Conservation (phyloP, 129 eudicot genomes). For the Flaveria robusta region DNA sequence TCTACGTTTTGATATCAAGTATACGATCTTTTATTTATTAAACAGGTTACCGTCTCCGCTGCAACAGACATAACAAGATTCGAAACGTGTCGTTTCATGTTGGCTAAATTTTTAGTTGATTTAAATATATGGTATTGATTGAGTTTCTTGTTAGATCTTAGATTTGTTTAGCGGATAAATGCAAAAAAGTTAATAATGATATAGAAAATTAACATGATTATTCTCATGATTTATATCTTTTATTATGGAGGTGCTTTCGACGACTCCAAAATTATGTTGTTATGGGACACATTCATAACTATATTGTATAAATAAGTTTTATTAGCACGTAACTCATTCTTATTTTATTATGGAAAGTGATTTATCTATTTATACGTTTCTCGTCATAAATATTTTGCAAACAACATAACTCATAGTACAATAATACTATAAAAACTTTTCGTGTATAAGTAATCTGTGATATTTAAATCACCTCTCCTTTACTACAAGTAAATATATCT, state of each 20-base stretch:
- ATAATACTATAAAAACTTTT: background rate
- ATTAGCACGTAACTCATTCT: background rate
- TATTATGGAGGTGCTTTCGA: background rate
- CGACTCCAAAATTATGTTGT: background rate
- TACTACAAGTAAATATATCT: background rate
- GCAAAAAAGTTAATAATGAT: no score
- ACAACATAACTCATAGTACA: background rate
- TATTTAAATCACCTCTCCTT: conserved; percentile 1
- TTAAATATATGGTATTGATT: no score
- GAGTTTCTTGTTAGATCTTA: no score
- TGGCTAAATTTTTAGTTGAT: no score
- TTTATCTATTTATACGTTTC: background rate
- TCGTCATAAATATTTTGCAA: background rate
- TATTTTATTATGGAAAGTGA: background rate
- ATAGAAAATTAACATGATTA: background rate
- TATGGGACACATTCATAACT: background rate
- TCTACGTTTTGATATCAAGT: no score
- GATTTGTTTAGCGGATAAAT: no score
- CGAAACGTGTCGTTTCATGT: no score
- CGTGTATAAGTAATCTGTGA: background rate
- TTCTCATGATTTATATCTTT: background rate
- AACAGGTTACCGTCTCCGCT: no score
- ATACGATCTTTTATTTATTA: no score
- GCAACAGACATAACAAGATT: no score
- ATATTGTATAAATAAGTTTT: background rate